Evolutionary conservation across 1,139 yeast genomes (phyloP).

Genomic region (Candida sp.): DNA sequence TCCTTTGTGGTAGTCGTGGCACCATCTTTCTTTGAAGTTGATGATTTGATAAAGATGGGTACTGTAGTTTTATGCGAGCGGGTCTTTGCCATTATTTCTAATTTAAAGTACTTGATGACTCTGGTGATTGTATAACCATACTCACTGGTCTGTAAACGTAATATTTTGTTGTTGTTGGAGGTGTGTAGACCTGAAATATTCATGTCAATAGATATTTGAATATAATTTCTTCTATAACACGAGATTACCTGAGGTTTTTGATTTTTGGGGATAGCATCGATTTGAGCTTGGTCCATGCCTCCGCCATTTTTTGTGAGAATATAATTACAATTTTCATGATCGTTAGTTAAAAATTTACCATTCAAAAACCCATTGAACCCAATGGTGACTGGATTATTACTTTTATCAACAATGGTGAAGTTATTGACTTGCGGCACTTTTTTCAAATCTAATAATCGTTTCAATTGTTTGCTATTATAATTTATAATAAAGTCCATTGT

Average conservation of each 20-base stretch:
- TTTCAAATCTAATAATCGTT: conserved; percentile 28
- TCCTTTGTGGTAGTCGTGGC: conserved; percentile 5
- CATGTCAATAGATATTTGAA: conserved; percentile 36
- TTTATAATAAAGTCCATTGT: conserved; percentile 17
- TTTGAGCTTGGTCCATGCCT: background rate
- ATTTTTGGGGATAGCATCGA: conserved; percentile 3
- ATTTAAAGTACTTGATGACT: conserved; percentile 37
- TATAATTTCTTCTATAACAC: conserved; percentile 45
- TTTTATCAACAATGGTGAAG: conserved; percentile 28
- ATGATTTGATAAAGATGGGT: conserved; percentile 28
- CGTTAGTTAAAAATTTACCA: conserved; percentile 43
- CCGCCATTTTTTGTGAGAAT: conserved; percentile 18
- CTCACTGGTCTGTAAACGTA: conserved; percentile 32
- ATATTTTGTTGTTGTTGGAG: conserved; percentile 22
- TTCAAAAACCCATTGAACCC: conserved; percentile 37
- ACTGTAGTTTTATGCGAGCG: conserved; percentile 25
- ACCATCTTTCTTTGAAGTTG: conserved; percentile 21
- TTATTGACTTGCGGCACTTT: conserved; percentile 16
- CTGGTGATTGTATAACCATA: conserved; percentile 34
- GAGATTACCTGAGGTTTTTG: conserved; percentile 39
- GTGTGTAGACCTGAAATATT: conserved; percentile 27
- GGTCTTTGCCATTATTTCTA: conserved; percentile 37
- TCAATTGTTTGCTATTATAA: conserved; percentile 24
- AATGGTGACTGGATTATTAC: conserved; percentile 21
- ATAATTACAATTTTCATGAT: conserved; percentile 38